Conservation (phyloP, 1,284 basidiomycete species). For the Cutaneotrichosporon dermatis region DNA sequence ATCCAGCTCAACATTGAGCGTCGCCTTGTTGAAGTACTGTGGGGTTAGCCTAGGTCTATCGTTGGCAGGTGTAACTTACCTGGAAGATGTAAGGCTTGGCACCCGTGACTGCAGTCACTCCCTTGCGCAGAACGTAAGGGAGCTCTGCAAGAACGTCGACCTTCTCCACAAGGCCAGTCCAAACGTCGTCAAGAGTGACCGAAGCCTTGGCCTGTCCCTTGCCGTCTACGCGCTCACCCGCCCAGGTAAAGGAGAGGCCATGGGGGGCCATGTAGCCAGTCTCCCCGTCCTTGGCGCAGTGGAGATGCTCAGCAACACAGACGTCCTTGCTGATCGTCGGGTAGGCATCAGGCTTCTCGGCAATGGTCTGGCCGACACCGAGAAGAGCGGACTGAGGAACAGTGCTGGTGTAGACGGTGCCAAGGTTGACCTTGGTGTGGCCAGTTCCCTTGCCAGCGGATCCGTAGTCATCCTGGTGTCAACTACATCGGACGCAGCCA, state of each 20-base stretch:
- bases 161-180: slow-evolving; percentile 82
- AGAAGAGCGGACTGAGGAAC: slow-evolving; percentile 22
- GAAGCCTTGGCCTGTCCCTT: slow-evolving; percentile 54
- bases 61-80: slow-evolving; percentile 15
- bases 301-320: slow-evolving; percentile 66
- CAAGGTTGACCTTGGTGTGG: slow-evolving; percentile 75
- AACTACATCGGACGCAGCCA: neutral
- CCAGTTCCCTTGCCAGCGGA: slow-evolving; percentile 70
- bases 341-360: slow-evolving; percentile 53
- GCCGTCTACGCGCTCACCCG: slow-evolving; percentile 58
- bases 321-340: slow-evolving; percentile 53
- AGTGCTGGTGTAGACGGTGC: slow-evolving; percentile 50
- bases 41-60: slow-evolving; percentile 10
- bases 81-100: slow-evolving; percentile 55
- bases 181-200: slow-evolving; percentile 56
- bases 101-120: slow-evolving; percentile 51
- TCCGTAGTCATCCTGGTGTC: slow-evolving; percentile 59
- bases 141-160: slow-evolving; percentile 96
- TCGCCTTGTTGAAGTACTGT: slow-evolving; percentile 76
- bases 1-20: slow-evolving; percentile 60
- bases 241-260: slow-evolving; percentile 72
- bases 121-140: slow-evolving; percentile 65
- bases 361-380: slow-evolving; percentile 60
- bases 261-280: slow-evolving; percentile 79
- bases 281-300: slow-evolving; percentile 59